phyloP scores from a whole-genome alignment of 495 filamentous ascomycete genomes.

The Xylaria palmicola region DNA sequence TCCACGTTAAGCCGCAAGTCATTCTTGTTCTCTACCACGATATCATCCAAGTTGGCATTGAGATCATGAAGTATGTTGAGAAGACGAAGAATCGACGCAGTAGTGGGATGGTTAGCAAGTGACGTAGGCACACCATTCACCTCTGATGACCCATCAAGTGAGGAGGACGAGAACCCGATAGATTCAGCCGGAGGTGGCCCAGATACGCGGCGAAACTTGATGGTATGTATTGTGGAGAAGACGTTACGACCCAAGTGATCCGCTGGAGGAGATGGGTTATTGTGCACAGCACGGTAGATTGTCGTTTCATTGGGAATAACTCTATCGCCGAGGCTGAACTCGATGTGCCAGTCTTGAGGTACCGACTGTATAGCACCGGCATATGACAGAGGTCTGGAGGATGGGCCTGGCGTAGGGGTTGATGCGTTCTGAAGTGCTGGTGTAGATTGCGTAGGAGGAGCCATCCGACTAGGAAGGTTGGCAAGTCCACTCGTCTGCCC shows the following conservation, averaged over 20 bases:
- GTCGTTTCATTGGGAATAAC: conserved; percentile 88
- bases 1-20: conserved; percentile 69
- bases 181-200: conserved; percentile 87
- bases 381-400: conserved; percentile 63
- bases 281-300: conserved; percentile 92
- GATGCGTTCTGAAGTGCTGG: conserved; percentile 50
- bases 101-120: conserved; percentile 78
- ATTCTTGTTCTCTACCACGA: conserved; percentile 84
- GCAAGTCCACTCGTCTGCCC: conserved; percentile 53
- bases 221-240: conserved; percentile 85
- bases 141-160: conserved; percentile 42
- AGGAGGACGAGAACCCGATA: conserved; percentile 56
- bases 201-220: conserved; percentile 84
- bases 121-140: conserved; percentile 67
- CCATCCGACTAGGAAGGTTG: conserved; percentile 41
- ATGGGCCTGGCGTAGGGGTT: conserved; percentile 40
- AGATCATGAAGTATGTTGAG: conserved; percentile 90
- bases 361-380: conserved; percentile 73
- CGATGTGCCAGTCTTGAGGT: conserved; percentile 97
- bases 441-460: conserved; percentile 42
- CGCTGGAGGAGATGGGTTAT: conserved; percentile 60
- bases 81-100: conserved; percentile 82
- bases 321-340: conserved; percentile 86
- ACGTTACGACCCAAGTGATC: conserved; percentile 72
- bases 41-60: conserved; percentile 93